Conservation (phyloP, 1,139 yeast genomes). For the Scheffersomyces segobiensis region DNA sequence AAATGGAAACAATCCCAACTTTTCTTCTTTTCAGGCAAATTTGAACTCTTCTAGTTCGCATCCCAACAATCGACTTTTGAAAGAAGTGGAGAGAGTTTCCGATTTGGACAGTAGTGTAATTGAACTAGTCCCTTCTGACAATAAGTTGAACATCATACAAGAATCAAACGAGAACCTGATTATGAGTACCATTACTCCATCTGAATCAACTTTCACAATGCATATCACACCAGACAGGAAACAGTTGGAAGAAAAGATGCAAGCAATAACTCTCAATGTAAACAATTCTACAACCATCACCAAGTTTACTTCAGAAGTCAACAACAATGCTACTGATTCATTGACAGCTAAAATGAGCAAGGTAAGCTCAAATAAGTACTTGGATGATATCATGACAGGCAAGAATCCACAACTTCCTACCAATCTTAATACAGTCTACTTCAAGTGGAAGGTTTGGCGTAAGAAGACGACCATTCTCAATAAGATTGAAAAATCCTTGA, state of each 20-base stretch:
- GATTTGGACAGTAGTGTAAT: constrained; percentile 21
- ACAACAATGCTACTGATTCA: not conserved
- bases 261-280: constrained; percentile 8
- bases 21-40: not conserved
- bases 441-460: constrained; percentile 79
- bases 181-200: constrained; percentile 28
- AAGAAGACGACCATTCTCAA: constrained; percentile 82
- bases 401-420: constrained; percentile 35
- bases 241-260: constrained; percentile 23
- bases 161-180: constrained; percentile 5
- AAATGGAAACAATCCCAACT: not conserved
- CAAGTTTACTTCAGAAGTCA: not conserved
- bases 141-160: constrained; percentile 6
- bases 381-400: constrained; percentile 39
- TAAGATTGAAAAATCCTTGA: constrained; percentile 79
- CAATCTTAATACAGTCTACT: constrained; percentile 41
- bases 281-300: not conserved
- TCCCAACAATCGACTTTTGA: constrained; percentile 2
- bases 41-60: not conserved
- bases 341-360: not conserved
- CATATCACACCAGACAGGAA: constrained; percentile 27
- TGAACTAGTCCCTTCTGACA: constrained; percentile 21
- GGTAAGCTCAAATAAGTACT: constrained; percentile 25
- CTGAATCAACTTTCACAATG: constrained; percentile 24
- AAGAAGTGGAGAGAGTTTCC: constrained; percentile 22